phyloP scores from a whole-genome alignment of 345 rosid species.

The Populus pruinosa region DNA sequence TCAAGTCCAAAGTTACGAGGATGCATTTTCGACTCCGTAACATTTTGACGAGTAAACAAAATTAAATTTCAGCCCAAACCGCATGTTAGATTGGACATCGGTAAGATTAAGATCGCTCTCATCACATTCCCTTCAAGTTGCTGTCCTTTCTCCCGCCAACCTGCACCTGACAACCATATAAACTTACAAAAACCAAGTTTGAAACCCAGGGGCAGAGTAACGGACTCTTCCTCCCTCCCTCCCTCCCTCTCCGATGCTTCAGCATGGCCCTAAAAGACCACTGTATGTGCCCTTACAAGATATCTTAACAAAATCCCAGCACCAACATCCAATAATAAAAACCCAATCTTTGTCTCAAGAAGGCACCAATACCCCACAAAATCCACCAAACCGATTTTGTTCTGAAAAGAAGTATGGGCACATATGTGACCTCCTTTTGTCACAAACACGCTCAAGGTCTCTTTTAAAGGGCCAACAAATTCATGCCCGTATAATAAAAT shows the following conservation, averaged over 20 bases:
- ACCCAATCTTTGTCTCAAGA: not conserved
- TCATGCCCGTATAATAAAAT: constrained; percentile 66
- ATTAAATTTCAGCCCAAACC: too few species aligned
- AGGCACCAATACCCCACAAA: not conserved
- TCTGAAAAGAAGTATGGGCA: constrained; percentile 44
- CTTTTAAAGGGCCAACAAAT: constrained; percentile 67
- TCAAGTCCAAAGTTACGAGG: too few species aligned
- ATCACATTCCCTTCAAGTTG: too few species aligned
- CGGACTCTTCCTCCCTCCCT: not conserved
- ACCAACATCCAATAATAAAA: not conserved
- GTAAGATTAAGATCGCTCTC: too few species aligned
- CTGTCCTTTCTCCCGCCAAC: not conserved
- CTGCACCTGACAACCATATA: too few species aligned
- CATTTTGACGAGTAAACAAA: too few species aligned
- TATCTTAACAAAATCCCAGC: not conserved
- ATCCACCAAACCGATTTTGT: not conserved
- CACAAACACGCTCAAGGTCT: constrained; percentile 49
- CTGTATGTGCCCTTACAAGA: not conserved
- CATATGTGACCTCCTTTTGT: constrained; percentile 55
- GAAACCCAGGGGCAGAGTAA: not conserved
- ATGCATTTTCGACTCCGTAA: too few species aligned
- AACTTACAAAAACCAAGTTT: too few species aligned
- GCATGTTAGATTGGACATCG: too few species aligned
- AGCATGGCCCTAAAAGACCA: not conserved
- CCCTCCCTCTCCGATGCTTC: constrained; percentile 3